phyloP scores from a whole-genome alignment of 129 eudicot species.

The Gnaphalium uliginosum region DNA sequence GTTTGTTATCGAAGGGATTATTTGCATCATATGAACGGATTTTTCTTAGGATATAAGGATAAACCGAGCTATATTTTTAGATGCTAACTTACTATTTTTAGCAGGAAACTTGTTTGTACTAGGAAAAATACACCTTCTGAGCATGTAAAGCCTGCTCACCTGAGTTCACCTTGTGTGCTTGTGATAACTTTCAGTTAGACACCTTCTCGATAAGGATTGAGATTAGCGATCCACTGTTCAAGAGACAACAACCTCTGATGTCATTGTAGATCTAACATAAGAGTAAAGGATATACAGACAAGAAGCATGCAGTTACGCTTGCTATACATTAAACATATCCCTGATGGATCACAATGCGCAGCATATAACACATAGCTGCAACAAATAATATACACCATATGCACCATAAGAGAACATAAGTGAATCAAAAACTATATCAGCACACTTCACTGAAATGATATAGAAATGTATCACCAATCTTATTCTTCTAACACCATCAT shows the following conservation, averaged over 20 bases:
- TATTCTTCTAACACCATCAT: constrained; percentile 14
- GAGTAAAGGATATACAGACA: background rate
- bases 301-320: background rate
- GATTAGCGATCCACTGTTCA: background rate
- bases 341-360: constrained; percentile 3
- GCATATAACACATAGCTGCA: background rate
- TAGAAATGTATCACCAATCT: background rate
- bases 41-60: constrained; percentile 38
- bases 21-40: constrained; percentile 15
- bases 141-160: constrained; percentile 23
- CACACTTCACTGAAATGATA: background rate
- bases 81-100: constrained; percentile 42
- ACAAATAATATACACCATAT: constrained; percentile 2
- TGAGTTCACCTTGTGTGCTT: constrained; percentile 39
- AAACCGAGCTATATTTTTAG: constrained; percentile 27
- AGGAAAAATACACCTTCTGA: constrained; percentile 13
- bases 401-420: background rate
- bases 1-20: constrained; percentile 33
- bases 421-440: background rate
- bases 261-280: constrained; percentile 13
- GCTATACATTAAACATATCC: constrained; percentile 3
- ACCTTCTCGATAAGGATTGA: constrained; percentile 32
- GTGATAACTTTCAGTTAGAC: constrained; percentile 38
- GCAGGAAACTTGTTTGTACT: constrained; percentile 33
- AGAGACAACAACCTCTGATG: constrained; percentile 8